Evolutionary conservation across 805 yeast genomes (phyloP).

Genomic region (Metschnikowia arizonensis): DNA sequence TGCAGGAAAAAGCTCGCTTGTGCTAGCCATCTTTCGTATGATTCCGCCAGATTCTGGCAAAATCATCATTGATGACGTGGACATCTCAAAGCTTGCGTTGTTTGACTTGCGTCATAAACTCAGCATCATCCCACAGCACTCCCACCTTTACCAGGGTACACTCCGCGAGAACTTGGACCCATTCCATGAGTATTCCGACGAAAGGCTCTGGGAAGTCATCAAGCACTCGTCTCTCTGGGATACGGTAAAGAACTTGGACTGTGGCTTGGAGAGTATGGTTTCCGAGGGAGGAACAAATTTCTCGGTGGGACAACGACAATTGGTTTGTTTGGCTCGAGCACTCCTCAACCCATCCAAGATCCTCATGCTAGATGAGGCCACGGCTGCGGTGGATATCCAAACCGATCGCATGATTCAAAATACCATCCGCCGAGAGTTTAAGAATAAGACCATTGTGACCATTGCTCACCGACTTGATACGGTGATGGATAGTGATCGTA

Average conservation of each 20-base stretch:
- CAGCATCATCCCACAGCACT: constrained; percentile 27
- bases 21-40: constrained; percentile 24
- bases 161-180: constrained; percentile 60
- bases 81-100: constrained; percentile 16
- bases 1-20: constrained; percentile 35
- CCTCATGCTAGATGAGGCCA: constrained; percentile 25
- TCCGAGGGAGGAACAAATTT: constrained; percentile 25
- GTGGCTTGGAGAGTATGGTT: constrained; percentile 19
- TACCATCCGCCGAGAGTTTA: constrained; percentile 24
- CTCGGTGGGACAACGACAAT: constrained; percentile 25
- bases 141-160: constrained; percentile 25
- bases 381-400: constrained; percentile 24
- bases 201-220: constrained; percentile 22
- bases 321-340: constrained; percentile 25
- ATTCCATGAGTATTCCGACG: constrained; percentile 31
- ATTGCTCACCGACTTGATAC: constrained; percentile 29
- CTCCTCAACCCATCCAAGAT: constrained; percentile 17
- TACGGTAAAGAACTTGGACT: constrained; percentile 14
- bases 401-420: constrained; percentile 27
- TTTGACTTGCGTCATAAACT: constrained; percentile 22
- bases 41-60: constrained; percentile 20
- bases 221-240: constrained; percentile 21
- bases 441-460: constrained; percentile 25
- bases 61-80: constrained; percentile 20
- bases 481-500: constrained; percentile 26